Evolutionary conservation across 129 eudicot species (phyloP).

Genomic region (Flaveria ramosissima): DNA sequence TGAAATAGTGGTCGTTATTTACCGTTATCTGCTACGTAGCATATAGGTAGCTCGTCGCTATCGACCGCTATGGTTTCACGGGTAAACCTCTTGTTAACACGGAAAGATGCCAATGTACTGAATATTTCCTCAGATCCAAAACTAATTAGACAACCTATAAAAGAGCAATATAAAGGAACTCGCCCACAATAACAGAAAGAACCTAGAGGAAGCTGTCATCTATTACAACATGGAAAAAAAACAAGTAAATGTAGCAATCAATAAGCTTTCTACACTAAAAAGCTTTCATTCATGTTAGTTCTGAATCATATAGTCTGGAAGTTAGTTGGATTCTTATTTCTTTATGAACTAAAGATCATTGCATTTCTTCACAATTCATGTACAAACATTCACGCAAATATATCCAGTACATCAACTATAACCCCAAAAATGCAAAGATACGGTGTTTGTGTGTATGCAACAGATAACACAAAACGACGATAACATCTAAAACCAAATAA

Average conservation of each 20-base stretch:
- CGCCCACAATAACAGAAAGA: background rate
- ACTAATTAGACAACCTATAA: background rate
- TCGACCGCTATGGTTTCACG: no score
- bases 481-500: background rate
- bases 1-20: no score
- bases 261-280: background rate
- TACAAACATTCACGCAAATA: no score
- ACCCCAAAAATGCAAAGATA: no score
- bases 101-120: background rate
- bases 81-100: background rate
- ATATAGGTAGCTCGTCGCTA: no score
- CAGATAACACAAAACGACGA: background rate
- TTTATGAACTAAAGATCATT: no score
- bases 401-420: background rate
- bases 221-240: no score
- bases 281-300: slow-evolving; percentile 6
- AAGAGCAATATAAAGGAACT: background rate
- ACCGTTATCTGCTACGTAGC: no score
- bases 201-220: background rate
- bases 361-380: no score
- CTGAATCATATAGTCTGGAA: background rate
- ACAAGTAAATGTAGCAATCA: background rate
- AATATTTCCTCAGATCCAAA: background rate
- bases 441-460: background rate
- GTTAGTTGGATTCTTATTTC: no score